phyloP scores from a whole-genome alignment of 169 alveolate genomes.

The Eimeria sp. region DNA sequence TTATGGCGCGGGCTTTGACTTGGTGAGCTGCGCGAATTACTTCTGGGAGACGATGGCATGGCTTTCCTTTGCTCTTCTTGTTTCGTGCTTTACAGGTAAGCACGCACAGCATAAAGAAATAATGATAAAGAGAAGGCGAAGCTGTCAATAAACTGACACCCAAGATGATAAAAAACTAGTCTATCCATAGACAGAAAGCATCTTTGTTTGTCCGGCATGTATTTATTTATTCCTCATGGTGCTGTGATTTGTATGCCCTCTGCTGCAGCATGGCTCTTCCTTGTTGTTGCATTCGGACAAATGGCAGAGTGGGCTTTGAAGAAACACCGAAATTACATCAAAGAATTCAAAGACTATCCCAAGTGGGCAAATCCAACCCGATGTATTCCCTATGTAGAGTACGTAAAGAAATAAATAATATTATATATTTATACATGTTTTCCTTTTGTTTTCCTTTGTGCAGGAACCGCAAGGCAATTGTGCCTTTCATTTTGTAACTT shows the following conservation, averaged over 20 bases:
- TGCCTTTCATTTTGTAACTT: conserved; percentile 47
- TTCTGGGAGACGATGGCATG: no score
- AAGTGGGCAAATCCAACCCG: conserved; percentile 45
- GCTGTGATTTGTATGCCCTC: not conserved
- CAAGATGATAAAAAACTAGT: not conserved
- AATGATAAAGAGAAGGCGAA: no score
- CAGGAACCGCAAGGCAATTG: conserved; percentile 75
- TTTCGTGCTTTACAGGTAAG: no score
- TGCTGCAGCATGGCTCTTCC: conserved; percentile 85
- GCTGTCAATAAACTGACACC: no score
- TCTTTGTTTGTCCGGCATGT: no score
- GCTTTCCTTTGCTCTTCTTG: no score
- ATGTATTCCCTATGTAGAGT: no score
- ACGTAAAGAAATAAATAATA: no score
- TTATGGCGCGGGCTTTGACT: no score
- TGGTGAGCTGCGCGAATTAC: no score
- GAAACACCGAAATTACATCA: conserved; percentile 93
- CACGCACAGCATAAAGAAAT: no score
- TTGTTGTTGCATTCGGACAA: conserved; percentile 88
- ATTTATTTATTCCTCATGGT: not conserved
- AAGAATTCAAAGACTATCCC: conserved; percentile 92
- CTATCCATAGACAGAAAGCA: not conserved
- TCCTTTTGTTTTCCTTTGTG: not conserved
- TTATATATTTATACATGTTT: no score
- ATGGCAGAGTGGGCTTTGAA: conserved; percentile 96